A percentile compares a stretch with the other conserved stretches of the same genome.
These are phyloP conservation scores for Lactarius psammicola DNA, from an alignment of 768 basidiomycete species.

Conservation along the genomic window DNA sequence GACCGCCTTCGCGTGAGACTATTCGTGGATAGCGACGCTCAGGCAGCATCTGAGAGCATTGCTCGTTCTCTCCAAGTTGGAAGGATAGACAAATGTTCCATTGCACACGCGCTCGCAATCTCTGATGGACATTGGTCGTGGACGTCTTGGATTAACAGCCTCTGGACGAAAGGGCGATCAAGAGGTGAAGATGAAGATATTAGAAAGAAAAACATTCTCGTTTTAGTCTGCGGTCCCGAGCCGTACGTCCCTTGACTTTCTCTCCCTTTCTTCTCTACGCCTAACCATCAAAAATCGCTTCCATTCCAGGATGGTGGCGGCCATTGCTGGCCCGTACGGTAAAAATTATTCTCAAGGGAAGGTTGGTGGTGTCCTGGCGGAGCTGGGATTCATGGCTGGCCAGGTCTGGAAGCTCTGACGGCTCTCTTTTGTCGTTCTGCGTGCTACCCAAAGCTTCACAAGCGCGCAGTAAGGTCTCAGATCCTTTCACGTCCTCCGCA, in stretches of 20 bases:
- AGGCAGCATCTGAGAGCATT: slow-evolving; percentile 23
- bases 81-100: slow-evolving; percentile 50
- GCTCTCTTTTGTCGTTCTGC: neutral
- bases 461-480: neutral
- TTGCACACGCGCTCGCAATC: slow-evolving; percentile 45
- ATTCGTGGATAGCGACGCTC: slow-evolving; percentile 53
- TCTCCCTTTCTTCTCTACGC: slow-evolving; percentile 11
- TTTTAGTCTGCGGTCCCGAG: slow-evolving; percentile 85
- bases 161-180: slow-evolving; percentile 17
- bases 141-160: slow-evolving; percentile 26
- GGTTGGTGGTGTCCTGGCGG: slow-evolving; percentile 63
- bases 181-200: neutral
- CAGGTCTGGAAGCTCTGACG: slow-evolving; percentile 69
- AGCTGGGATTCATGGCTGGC: slow-evolving; percentile 57
- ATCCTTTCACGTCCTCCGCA: neutral
- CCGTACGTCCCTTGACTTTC: slow-evolving; percentile 47
- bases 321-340: slow-evolving; percentile 75
- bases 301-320: slow-evolving; percentile 62
- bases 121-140: slow-evolving; percentile 36
- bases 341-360: slow-evolving; percentile 72
- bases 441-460: neutral
- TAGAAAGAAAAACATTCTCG: slow-evolving; percentile 44
- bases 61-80: slow-evolving; percentile 43
- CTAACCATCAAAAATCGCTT: slow-evolving; percentile 6
- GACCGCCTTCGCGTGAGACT: slow-evolving; percentile 55